Percentiles rank a stretch among this genome's conserved stretches.
Evolutionary conservation across 371 early-diverging fungal genomes (phyloP).

Genomic region (Sporodiniella umbellata): DNA sequence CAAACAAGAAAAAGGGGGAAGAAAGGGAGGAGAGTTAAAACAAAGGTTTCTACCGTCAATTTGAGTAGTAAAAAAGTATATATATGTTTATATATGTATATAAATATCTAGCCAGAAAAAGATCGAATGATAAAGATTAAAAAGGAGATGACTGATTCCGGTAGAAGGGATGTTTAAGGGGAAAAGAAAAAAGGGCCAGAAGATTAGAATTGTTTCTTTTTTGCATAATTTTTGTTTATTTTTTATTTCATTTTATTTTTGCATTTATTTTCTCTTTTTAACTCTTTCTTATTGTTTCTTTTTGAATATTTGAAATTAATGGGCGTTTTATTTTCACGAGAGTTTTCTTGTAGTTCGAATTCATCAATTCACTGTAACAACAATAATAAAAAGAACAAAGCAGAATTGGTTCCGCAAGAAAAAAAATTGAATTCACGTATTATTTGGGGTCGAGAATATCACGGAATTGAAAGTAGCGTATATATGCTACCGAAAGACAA

Average conservation of each 20-base stretch:
- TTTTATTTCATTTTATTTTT: neutral
- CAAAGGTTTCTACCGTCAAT: too few species aligned
- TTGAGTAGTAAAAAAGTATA: too few species aligned
- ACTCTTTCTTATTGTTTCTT: too few species aligned
- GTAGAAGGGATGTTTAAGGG: too few species aligned
- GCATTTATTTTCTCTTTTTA: too few species aligned
- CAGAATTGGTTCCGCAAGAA: neutral
- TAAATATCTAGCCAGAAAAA: too few species aligned
- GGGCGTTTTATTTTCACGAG: neutral
- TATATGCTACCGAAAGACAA: slow-evolving; percentile 41
- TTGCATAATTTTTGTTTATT: neutral
- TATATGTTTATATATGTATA: too few species aligned
- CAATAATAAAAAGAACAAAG: neutral
- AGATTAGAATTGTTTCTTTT: neutral
- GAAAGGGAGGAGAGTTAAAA: too few species aligned
- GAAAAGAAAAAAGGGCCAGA: neutral
- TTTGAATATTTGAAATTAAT: neutral
- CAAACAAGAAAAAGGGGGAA: too few species aligned
- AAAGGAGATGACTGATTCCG: too few species aligned
- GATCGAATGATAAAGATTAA: too few species aligned
- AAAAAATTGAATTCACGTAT: slow-evolving; percentile 5
- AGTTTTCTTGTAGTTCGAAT: neutral
- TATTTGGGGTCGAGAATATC: slow-evolving; percentile 32
- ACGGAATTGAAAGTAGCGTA: slow-evolving; percentile 23
- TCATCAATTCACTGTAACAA: neutral